Evolutionary conservation across 345 rosid species (phyloP), one percentile per base, ranked within the genome.

Genomic region (Salix arbutifolia): DNA sequence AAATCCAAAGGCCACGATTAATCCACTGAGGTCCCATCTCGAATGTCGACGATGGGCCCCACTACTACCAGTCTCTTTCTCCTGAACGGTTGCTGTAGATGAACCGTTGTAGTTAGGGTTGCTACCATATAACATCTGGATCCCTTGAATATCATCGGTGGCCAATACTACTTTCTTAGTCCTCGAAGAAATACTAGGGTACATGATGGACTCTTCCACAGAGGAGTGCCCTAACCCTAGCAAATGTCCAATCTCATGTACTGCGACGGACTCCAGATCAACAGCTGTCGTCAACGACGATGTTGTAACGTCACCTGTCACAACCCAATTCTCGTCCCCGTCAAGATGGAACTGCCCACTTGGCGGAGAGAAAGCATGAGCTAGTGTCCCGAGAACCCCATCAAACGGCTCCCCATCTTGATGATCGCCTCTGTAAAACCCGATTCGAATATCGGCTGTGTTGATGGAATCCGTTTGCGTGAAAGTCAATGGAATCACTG

Each of bases 321-420:
- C 83, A 5, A 91, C 89, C 99, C 97, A 95, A 75, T 86, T 76
- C 86, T 95, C 99, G 3, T 77, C 91, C 2, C 21, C 56, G 89
- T 95, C 99, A 46, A 95, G 84, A 67, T 95, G 97, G 82, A 95
- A 84, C 42, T 76, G 80, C 28, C 99, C 99, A 74, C 76, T 89
- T 0, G 96, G 87, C 40, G 99, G 99, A 16, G 97, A 91, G 80
- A 95, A 93, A 56, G 99, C 94, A 80, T 95, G 99, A 4, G 98
- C 98, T 65, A 95, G 80, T 1, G 99, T 95, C 64, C 98, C 98
- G 52, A 90, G 62, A 14, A 84, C 81, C 74, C 99, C 99, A 64
- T 95, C 99, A 46, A 95, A 95, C 64, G 98, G 82, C 86, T 95
- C 99, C 0, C 97, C 99, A 70, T 95, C 99, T 0, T 93, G 94